phyloP scores from a whole-genome alignment of 2,329 filamentous ascomycete genomes.

The Gaeumannomyces sp. region DNA sequence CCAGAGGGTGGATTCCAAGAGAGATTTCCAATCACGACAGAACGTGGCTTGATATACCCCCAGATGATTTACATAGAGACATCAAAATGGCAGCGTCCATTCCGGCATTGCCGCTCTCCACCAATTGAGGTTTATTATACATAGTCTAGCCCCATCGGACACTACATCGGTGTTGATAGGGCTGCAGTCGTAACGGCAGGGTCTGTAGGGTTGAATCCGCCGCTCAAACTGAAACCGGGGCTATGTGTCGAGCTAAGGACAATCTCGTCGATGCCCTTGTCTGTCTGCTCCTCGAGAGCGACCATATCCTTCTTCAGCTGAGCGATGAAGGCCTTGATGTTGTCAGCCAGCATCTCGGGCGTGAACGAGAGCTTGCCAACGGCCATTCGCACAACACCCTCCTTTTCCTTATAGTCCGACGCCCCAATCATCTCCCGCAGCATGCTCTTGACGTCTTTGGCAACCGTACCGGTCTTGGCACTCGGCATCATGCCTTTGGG shows the following conservation, averaged over 20 bases:
- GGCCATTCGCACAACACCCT: constrained; percentile 81
- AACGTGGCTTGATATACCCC: constrained; percentile 13
- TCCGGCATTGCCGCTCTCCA: not conserved
- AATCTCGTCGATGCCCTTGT: constrained; percentile 67
- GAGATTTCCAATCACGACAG: constrained; percentile 11
- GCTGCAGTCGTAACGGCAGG: constrained; percentile 48
- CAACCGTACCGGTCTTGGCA: constrained; percentile 80
- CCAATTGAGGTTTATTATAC: constrained; percentile 14
- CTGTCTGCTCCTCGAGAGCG: constrained; percentile 54
- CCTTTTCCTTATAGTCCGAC: constrained; percentile 78
- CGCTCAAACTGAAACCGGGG: constrained; percentile 81
- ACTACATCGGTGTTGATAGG: constrained; percentile 49
- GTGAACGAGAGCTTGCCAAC: constrained; percentile 87
- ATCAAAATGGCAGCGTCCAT: not conserved
- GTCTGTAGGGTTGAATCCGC: constrained; percentile 61
- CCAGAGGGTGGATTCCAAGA: not conserved
- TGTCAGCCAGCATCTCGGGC: constrained; percentile 77
- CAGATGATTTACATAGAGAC: not conserved
- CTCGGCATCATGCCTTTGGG: constrained; percentile 91
- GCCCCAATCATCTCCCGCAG: constrained; percentile 80
- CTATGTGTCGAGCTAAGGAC: constrained; percentile 83
- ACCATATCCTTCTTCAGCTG: constrained; percentile 71
- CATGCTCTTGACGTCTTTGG: constrained; percentile 66
- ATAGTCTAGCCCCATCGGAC: constrained; percentile 2
- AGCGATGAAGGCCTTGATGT: constrained; percentile 71